Evolutionary conservation across 805 yeast species (phyloP).

Genomic region (Metschnikowia peoriensis): DNA sequence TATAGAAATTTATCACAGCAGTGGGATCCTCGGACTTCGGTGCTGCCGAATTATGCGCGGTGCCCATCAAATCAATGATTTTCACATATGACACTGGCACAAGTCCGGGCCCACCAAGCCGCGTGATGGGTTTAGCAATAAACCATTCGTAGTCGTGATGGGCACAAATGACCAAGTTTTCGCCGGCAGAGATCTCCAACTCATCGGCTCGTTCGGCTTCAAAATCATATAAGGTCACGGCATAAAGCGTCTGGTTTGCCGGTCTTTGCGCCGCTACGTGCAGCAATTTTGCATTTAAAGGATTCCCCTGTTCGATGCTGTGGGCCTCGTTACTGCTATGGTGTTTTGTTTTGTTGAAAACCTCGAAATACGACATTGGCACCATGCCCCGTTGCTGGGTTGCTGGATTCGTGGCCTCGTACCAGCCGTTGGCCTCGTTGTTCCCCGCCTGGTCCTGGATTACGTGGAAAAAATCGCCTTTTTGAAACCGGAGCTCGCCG

Average conservation of each 20-base stretch:
- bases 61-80: slow-evolving; percentile 66
- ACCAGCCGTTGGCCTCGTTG: slow-evolving; percentile 59
- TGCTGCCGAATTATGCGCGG: slow-evolving; percentile 8
- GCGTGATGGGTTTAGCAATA: slow-evolving; percentile 92
- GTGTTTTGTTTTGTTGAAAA: slow-evolving; percentile 56
- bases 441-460: slow-evolving; percentile 24
- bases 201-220: slow-evolving; percentile 84
- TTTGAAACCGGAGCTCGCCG: slow-evolving; percentile 72
- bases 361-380: slow-evolving; percentile 81
- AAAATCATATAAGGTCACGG: slow-evolving; percentile 82
- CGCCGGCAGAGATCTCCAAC: slow-evolving; percentile 79
- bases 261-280: slow-evolving; percentile 16
- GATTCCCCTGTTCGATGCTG: slow-evolving; percentile 18
- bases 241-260: slow-evolving; percentile 60
- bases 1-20: slow-evolving; percentile 58
- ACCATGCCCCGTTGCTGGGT: slow-evolving; percentile 79
- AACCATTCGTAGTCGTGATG: slow-evolving; percentile 97
- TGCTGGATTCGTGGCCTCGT: slow-evolving; percentile 84
- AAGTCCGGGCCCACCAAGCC: slow-evolving; percentile 95
- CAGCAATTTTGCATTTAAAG: slow-evolving; percentile 21
- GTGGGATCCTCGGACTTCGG: slow-evolving; percentile 44
- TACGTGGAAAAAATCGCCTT: slow-evolving; percentile 90
- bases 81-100: slow-evolving; percentile 91
- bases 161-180: slow-evolving; percentile 88
- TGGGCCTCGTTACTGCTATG: slow-evolving; percentile 17